phyloP scores from a whole-genome alignment of 2,329 filamentous ascomycete genomes.

The Fusarium incarnatum region DNA sequence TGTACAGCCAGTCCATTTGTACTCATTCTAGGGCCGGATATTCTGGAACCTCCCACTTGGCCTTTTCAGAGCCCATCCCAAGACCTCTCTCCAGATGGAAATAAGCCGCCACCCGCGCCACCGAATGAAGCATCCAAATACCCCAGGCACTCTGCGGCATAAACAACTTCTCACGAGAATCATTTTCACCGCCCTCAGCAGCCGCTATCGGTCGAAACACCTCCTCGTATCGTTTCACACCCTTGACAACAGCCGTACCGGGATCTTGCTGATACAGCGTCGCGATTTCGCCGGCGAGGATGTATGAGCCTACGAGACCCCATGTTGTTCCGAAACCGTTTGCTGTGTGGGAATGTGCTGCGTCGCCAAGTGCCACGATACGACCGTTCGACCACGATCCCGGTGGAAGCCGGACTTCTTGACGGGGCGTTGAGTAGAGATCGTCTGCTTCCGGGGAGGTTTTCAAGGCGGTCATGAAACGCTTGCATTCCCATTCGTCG shows the following conservation, averaged over 20 bases:
- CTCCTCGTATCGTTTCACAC: constrained; percentile 21
- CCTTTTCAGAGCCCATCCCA: constrained; percentile 7
- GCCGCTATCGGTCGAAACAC: constrained; percentile 18
- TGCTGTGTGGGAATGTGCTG: constrained; percentile 16
- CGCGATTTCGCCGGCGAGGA: constrained; percentile 11
- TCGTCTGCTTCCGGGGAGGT: constrained; percentile 10
- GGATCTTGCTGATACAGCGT: constrained; percentile 13
- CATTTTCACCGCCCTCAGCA: background rate
- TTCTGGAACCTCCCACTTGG: constrained; percentile 29
- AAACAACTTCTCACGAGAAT: no score
- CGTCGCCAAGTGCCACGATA: constrained; percentile 13
- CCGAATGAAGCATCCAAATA: constrained; percentile 9
- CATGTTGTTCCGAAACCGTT: constrained; percentile 21
- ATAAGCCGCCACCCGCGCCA: constrained; percentile 5
- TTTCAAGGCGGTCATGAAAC: constrained; percentile 10
- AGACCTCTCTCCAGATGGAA: constrained; percentile 11
- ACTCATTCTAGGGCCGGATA: constrained; percentile 14
- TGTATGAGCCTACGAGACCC: constrained; percentile 12
- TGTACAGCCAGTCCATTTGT: no score
- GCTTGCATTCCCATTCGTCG: background rate
- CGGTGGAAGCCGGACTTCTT: constrained; percentile 3
- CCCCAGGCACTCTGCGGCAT: constrained; percentile 1
- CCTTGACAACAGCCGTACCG: constrained; percentile 13
- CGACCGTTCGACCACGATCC: constrained; percentile 22
- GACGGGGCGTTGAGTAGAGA: constrained; percentile 8